Base-by-base conservation (phyloP, 371 early-diverging fungal species). In the Mortierella sp. region DNA sequence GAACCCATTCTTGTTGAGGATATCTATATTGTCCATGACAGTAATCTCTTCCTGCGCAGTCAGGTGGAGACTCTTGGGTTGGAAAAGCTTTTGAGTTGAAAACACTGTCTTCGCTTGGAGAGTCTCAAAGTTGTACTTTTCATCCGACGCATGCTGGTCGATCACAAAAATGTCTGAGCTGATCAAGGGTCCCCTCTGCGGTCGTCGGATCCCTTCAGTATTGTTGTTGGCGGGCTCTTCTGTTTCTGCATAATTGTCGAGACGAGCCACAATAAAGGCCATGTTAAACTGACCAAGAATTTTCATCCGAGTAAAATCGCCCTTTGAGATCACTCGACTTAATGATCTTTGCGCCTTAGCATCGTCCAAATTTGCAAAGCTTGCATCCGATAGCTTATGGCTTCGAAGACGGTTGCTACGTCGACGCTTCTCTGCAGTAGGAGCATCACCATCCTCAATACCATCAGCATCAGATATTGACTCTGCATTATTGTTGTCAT, bases 111-210 rank as follows among this genome's bases (percentile, higher is more conserved):
- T 86, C 47, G 74, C 79, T 70, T 91, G 91, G 4, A 94, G 74
- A 0, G 84, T 86, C 82, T 99, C 99, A 87, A 93, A 99, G 74
- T 97, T 97, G 81, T 88, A 96, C 81, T 98, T 99, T 84, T 99
- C 99, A 82, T 99, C 99, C 11, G 97, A 91, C 6, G 99, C 99
- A 81, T 99, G 99, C 72, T 99, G 99, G 84, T 99, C 99, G 53
- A 99, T 89, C 56, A 98, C 94, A 79, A 96, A 97, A 2, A 99
- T 83, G 67, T 95, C 93, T 21, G 82, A 79, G 18, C 81, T 68
- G 64, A 76, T 30, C 30, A 71, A 61, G 11, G 15, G 55, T 12
- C 47, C 50, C n/a, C 52, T 45, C 16, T 30, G 51, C 9, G 56
- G 14, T 26, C n/a, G 25, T 61, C 25, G 15, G 37, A 0, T 23